These are phyloP conservation scores for Exutisphaerella laricina DNA, from an alignment of 2,329 filamentous ascomycete species.

Conservation along the genomic window DNA sequence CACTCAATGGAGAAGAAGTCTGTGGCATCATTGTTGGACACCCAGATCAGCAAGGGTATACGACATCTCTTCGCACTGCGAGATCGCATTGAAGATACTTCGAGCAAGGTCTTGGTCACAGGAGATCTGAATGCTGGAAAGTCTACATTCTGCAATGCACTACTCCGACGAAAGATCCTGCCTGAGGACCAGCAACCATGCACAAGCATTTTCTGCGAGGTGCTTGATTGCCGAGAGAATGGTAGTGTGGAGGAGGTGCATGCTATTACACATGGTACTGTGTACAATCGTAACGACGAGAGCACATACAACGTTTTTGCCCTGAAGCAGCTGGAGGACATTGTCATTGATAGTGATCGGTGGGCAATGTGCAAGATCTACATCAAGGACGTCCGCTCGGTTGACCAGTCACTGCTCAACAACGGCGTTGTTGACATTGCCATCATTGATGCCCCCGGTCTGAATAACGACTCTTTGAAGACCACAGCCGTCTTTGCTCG, in stretches of 20 bases:
- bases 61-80: constrained; percentile 80
- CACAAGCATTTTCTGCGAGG: constrained; percentile 97
- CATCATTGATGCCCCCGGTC: constrained; percentile 88
- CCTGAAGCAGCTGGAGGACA: constrained; percentile 72
- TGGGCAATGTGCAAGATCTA: constrained; percentile 98
- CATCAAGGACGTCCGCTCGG: constrained; percentile 78
- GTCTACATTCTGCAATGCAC: constrained; percentile 97
- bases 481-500: constrained; percentile 95
- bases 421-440: constrained; percentile 98
- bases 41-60: constrained; percentile 89
- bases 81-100: constrained; percentile 93
- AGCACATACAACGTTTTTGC: constrained; percentile 86
- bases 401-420: constrained; percentile 90
- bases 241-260: constrained; percentile 90
- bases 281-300: constrained; percentile 86
- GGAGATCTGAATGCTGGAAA: constrained; percentile 97
- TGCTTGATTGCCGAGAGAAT: constrained; percentile 87
- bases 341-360: constrained; percentile 80
- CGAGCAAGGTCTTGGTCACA: constrained; percentile 93
- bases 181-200: constrained; percentile 98
- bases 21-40: constrained; percentile 83
- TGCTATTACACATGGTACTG: constrained; percentile 73
- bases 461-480: constrained; percentile 94
- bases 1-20: constrained; percentile 91
- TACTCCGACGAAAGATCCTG: constrained; percentile 82